Evolutionary conservation across 2,329 filamentous ascomycete genomes (phyloP).

Genomic region (Fusarium subtropicale): DNA sequence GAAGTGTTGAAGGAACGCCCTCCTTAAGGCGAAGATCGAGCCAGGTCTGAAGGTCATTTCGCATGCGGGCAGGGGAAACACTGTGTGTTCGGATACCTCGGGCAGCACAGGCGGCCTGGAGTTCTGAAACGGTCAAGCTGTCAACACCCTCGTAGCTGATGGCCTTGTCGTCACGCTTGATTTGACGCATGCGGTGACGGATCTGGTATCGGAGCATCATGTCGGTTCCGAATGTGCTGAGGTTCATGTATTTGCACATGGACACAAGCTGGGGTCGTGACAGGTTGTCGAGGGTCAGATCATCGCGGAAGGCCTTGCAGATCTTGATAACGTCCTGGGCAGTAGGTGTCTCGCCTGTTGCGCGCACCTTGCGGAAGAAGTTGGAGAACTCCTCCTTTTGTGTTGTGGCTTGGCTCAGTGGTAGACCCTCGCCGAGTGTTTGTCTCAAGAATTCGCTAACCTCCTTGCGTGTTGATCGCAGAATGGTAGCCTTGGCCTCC

Average conservation of each 20-base stretch:
- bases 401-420: slow-evolving; percentile 83
- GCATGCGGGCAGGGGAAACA: slow-evolving; percentile 86
- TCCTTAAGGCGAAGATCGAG: slow-evolving; percentile 92
- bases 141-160: slow-evolving; percentile 96
- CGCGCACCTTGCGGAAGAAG: slow-evolving; percentile 96
- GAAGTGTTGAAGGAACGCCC: slow-evolving; percentile 93
- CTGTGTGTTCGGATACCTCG: slow-evolving; percentile 94
- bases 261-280: slow-evolving; percentile 95
- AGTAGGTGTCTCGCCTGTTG: slow-evolving; percentile 90
- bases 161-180: slow-evolving; percentile 96
- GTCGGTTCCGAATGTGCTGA: slow-evolving; percentile 96
- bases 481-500: slow-evolving; percentile 84
- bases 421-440: slow-evolving; percentile 90
- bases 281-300: slow-evolving; percentile 95
- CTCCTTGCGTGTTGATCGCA: slow-evolving; percentile 90
- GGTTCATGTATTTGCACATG: slow-evolving; percentile 98
- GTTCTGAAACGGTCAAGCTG: slow-evolving; percentile 89
- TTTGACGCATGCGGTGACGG: slow-evolving; percentile 97
- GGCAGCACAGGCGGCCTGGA: slow-evolving; percentile 91
- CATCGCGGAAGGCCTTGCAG: slow-evolving; percentile 98
- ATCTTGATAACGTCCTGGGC: slow-evolving; percentile 96
- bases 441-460: slow-evolving; percentile 90
- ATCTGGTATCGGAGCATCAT: slow-evolving; percentile 98
- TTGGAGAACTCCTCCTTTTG: slow-evolving; percentile 94
- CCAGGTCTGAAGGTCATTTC: slow-evolving; percentile 93